These are phyloP conservation scores for Zymoseptoria tritici DNA, from an alignment of 2,329 filamentous ascomycete species.

Conservation along the genomic window DNA sequence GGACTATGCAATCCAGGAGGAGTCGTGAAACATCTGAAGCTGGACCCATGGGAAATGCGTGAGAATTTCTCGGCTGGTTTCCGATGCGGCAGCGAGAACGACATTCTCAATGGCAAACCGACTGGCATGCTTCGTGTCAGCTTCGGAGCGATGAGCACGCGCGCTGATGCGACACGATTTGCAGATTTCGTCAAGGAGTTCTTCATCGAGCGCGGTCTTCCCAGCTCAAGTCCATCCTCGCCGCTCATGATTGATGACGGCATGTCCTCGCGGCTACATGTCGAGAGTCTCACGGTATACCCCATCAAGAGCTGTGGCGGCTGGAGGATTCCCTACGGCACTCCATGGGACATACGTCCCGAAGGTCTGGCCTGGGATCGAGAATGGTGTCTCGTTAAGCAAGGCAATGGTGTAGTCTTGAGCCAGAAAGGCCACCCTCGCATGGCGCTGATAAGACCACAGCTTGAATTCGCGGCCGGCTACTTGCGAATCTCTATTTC, in stretches of 20 bases:
- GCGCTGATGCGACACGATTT: slow-evolving; percentile 65
- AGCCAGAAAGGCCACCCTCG: slow-evolving; percentile 82
- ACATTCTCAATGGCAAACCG: slow-evolving; percentile 75
- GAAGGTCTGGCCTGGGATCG: slow-evolving; percentile 91
- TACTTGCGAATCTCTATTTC: slow-evolving; percentile 52
- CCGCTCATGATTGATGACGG: slow-evolving; percentile 2
- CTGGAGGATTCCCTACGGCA: slow-evolving; percentile 58
- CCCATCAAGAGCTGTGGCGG: slow-evolving; percentile 93
- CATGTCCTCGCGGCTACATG: slow-evolving; percentile 26
- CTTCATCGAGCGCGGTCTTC: slow-evolving; percentile 22
- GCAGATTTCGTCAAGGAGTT: slow-evolving; percentile 36
- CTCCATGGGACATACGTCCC: slow-evolving; percentile 65
- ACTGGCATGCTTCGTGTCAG: slow-evolving; percentile 82
- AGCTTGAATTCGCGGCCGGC: slow-evolving; percentile 61
- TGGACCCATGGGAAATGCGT: slow-evolving; percentile 74
- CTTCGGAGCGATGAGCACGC: slow-evolving; percentile 81
- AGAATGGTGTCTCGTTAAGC: slow-evolving; percentile 91
- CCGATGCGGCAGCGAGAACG: slow-evolving; percentile 74
- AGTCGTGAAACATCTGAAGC: slow-evolving; percentile 61
- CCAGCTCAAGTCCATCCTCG: slow-evolving; percentile 3
- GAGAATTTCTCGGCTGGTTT: slow-evolving; percentile 78
- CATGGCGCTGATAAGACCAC: slow-evolving; percentile 77
- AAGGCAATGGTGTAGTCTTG: slow-evolving; percentile 73
- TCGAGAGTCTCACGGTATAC: slow-evolving; percentile 56
- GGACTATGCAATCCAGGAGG: slow-evolving; percentile 89